Conservation (phyloP, 164 flowering plant species). For the Akebia trifoliata region DNA sequence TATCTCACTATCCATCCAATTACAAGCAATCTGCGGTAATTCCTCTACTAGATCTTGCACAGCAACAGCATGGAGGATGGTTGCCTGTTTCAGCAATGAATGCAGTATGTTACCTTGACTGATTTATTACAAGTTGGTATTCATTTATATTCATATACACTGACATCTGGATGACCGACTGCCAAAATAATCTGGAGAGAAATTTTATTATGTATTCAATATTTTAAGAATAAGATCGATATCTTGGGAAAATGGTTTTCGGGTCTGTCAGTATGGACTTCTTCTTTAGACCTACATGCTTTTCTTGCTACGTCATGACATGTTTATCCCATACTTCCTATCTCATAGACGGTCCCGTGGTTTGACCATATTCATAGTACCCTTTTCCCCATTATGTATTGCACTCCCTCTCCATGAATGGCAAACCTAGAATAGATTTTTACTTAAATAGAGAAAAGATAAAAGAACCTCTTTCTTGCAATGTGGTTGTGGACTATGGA, state of each 20-base stretch:
- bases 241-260: neutral
- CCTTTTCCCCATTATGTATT: too few species aligned
- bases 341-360: neutral
- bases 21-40: constrained; percentile 98
- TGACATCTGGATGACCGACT: neutral
- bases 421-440: too few species aligned
- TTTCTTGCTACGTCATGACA: neutral
- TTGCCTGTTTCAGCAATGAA: constrained; percentile 98
- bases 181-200: constrained; percentile 5
- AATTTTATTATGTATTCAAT: neutral
- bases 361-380: neutral
- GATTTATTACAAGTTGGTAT: neutral
- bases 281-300: neutral
- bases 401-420: too few species aligned
- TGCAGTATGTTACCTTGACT: constrained; percentile 52
- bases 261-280: neutral
- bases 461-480: too few species aligned
- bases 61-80: constrained; percentile 99
- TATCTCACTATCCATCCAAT: constrained; percentile 95
- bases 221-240: neutral
- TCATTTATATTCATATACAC: neutral
- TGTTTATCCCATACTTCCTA: neutral
- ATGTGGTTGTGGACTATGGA: too few species aligned
- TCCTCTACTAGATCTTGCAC: constrained; percentile 98
- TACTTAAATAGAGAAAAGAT: too few species aligned